Base-by-base conservation (phyloP, 768 basidiomycete species). In the Thelephora aurantiotincta region DNA sequence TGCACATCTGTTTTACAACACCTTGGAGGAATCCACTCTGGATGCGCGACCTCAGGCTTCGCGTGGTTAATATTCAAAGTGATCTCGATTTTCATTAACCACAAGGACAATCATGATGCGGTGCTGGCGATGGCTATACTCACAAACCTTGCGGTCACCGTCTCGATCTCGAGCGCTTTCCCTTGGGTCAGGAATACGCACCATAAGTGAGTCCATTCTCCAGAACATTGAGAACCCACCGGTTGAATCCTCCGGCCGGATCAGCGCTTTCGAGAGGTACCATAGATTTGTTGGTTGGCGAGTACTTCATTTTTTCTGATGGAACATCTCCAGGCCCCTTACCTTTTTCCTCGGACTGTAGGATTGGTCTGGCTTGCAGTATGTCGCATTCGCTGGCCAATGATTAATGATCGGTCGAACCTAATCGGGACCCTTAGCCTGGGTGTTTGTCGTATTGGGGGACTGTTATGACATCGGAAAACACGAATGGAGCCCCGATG, bases 271-370 rank as follows among this genome's bases (percentile, higher is more conserved):
- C 52, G 68, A 70, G 48, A 54, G 68, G 33, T 60, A 68, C 48
- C 68, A 70, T 51, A 66, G 68, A 9, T 68, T 68, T 54, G 60
- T 69, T 37, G 68, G 68, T 7, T 70, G 68, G 68, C 57, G 55
- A 52, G 60, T 59, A 52, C 22, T 37, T 48, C 23, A 22, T 37
- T 43, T 52, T 49, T 37, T 35, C 47, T 55, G 42, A 33, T 20
- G 26, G 23, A 50, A 47, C 48, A 52, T 53, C 54, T 22, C 52
- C 42, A 46, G 48, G 43, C 20, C 22, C 48, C 55, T 57, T 51
- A 44, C 35, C 45, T 50, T 47, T 48, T 46, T 50, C 43, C 49
- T 52, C 42, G 43, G 26, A 30, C 26, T 30, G 5, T 43, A 61
- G 60, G 61, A 44, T 61, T 46, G 60, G 58, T 23, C 58, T 66